Percentiles rank a stretch among this genome's conserved stretches.
These are phyloP conservation scores for Raffaelea deltoideospora DNA, from an alignment of 2,329 filamentous ascomycete species.

Conservation along the genomic window DNA sequence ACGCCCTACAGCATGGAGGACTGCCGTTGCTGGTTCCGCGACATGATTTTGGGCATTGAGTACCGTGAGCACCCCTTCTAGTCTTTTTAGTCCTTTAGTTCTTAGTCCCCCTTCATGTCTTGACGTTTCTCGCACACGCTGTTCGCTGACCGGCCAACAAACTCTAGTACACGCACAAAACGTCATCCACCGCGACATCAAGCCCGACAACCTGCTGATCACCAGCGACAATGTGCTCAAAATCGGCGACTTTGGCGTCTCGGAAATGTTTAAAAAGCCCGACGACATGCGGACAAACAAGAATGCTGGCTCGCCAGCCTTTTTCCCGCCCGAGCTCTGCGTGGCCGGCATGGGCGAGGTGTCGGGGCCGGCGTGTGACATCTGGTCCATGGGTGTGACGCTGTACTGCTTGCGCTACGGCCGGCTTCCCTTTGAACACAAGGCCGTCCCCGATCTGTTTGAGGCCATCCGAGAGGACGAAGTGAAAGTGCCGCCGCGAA, in stretches of 20 bases:
- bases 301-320: slow-evolving; percentile 86
- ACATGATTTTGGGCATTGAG: slow-evolving; percentile 87
- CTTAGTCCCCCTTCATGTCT: background rate
- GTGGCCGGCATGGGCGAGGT: slow-evolving; percentile 74
- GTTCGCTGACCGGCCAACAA: background rate
- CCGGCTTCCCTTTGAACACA: slow-evolving; percentile 68
- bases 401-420: slow-evolving; percentile 88
- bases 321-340: slow-evolving; percentile 85
- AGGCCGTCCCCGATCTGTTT: slow-evolving; percentile 72
- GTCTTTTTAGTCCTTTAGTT: too few species aligned
- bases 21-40: slow-evolving; percentile 85
- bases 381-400: slow-evolving; percentile 97
- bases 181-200: slow-evolving; percentile 92
- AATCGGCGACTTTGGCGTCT: slow-evolving; percentile 97
- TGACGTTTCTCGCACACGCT: background rate
- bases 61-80: slow-evolving; percentile 45
- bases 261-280: slow-evolving; percentile 87
- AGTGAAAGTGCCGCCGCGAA: slow-evolving; percentile 43
- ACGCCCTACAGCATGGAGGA: slow-evolving; percentile 69
- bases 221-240: slow-evolving; percentile 89
- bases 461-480: slow-evolving; percentile 68
- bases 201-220: slow-evolving; percentile 87
- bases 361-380: slow-evolving; percentile 78
- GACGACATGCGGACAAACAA: slow-evolving; percentile 83
- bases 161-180: slow-evolving; percentile 72